Conservation (phyloP, 108 stramenopile species). For the Discostella stelligeroides region DNA sequence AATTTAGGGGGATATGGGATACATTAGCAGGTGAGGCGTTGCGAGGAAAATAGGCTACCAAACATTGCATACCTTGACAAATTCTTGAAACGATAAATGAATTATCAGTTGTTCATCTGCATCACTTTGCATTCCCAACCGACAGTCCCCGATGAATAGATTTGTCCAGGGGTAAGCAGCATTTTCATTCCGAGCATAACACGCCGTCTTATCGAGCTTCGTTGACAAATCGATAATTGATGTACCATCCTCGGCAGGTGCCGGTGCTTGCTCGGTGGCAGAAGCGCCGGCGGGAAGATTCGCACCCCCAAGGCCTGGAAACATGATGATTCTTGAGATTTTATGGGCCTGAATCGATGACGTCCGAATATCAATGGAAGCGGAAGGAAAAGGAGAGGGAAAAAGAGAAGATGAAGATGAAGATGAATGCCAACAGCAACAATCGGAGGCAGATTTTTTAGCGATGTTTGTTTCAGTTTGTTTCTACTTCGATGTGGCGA, state of each 20-base stretch:
- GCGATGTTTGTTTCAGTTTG: too few species aligned
- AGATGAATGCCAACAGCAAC: too few species aligned
- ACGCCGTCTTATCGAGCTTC: constrained; percentile 63
- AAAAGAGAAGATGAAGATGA: too few species aligned
- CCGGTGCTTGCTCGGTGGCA: constrained; percentile 30
- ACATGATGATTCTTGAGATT: constrained; percentile 20
- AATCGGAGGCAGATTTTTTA: too few species aligned
- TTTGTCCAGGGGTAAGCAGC: constrained; percentile 76
- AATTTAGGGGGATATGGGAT: not conserved
- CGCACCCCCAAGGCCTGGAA: constrained; percentile 31
- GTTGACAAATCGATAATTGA: constrained; percentile 56
- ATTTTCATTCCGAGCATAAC: constrained; percentile 79
- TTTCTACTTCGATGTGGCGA: too few species aligned
- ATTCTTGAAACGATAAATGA: constrained; percentile 85
- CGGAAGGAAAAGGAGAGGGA: too few species aligned
- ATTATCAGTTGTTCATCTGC: constrained; percentile 89
- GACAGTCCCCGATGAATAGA: constrained; percentile 86
- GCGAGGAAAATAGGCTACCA: constrained; percentile 7
- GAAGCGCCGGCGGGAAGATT: constrained; percentile 9
- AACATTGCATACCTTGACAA: constrained; percentile 78
- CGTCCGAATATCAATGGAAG: too few species aligned
- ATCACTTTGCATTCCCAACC: constrained; percentile 84
- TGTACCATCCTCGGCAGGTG: constrained; percentile 61
- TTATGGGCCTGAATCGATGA: too few species aligned
- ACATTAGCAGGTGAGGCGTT: not conserved